These are phyloP conservation scores for Magnusiomyces sp. DNA, from an alignment of 1,139 yeast genomes.

Conservation along the genomic window DNA sequence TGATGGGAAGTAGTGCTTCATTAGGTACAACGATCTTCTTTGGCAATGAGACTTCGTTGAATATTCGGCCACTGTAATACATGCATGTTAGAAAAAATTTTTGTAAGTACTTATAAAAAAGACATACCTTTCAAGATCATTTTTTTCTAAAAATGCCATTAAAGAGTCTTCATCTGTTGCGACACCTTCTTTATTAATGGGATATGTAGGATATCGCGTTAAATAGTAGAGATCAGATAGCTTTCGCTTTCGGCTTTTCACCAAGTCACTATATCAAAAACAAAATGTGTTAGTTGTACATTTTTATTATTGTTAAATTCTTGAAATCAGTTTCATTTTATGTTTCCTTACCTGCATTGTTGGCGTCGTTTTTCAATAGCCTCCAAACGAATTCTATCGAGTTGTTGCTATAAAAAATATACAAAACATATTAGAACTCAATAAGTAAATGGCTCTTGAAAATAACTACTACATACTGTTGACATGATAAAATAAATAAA, in stretches of 20 bases:
- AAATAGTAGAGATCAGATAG: constrained; percentile 49
- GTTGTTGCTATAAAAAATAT: constrained; percentile 19
- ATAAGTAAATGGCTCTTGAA: not conserved
- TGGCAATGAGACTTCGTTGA: constrained; percentile 26
- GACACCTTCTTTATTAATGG: constrained; percentile 33
- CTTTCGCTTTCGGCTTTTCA: constrained; percentile 43
- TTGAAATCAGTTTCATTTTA: not conserved
- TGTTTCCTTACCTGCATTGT: constrained; percentile 30
- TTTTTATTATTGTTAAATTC: not conserved
- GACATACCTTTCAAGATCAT: constrained; percentile 37
- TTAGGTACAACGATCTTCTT: constrained; percentile 10
- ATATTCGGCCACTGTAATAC: constrained; percentile 23
- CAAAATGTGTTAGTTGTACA: not conserved
- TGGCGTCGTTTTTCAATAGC: constrained; percentile 39
- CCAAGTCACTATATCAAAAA: constrained; percentile 24
- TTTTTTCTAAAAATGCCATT: constrained; percentile 37
- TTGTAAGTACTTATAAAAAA: not conserved
- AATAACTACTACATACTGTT: not conserved
- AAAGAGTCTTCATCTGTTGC: constrained; percentile 35
- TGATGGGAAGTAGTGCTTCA: constrained; percentile 1
- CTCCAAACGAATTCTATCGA: constrained; percentile 39
- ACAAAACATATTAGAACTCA: not conserved
- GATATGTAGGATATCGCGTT: constrained; percentile 38
- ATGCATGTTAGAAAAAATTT: not conserved
- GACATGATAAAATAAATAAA: not conserved